Evolutionary conservation across 139 green algal species (phyloP).

Genomic region (Tetradesmus lagerheimii): DNA sequence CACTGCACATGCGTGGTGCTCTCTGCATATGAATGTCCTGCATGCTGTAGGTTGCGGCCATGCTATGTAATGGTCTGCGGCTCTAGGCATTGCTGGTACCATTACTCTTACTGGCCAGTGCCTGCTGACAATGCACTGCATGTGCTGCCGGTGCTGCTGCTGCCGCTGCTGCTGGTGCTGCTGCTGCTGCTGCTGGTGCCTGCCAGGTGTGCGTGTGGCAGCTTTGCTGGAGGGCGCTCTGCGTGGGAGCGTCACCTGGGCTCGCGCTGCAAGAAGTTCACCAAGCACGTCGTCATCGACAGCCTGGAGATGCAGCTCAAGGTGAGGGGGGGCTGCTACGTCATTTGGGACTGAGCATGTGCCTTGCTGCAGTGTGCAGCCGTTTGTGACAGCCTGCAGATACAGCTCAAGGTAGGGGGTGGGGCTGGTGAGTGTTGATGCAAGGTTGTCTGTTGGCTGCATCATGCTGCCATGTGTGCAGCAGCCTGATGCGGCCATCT

Average conservation of each 20-base stretch:
- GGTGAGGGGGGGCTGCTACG: not conserved
- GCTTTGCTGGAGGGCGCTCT: not conserved
- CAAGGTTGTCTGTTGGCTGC: too few relatives aligned
- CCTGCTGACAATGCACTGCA: not conserved
- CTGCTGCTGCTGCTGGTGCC: not conserved
- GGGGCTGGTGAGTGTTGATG: too few relatives aligned
- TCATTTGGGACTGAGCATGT: too few relatives aligned
- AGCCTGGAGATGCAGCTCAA: constrained; percentile 4
- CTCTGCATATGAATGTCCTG: too few relatives aligned
- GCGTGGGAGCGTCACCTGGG: not conserved
- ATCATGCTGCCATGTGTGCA: not conserved
- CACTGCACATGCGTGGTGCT: too few relatives aligned
- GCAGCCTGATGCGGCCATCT: too few relatives aligned
- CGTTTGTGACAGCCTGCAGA: not conserved
- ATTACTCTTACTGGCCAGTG: not conserved
- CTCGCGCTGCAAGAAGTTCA: not conserved
- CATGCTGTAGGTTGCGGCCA: too few relatives aligned
- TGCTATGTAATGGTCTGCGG: too few relatives aligned
- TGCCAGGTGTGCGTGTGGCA: not conserved
- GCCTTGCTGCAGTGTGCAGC: too few relatives aligned
- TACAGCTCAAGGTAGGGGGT: not conserved
- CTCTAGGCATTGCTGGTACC: not conserved
- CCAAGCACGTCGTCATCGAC: not conserved
- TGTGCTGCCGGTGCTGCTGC: not conserved
- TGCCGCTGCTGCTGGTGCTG: not conserved